Conservation (phyloP, 1,139 yeast species). For the Trichomonascaceae sp. region DNA sequence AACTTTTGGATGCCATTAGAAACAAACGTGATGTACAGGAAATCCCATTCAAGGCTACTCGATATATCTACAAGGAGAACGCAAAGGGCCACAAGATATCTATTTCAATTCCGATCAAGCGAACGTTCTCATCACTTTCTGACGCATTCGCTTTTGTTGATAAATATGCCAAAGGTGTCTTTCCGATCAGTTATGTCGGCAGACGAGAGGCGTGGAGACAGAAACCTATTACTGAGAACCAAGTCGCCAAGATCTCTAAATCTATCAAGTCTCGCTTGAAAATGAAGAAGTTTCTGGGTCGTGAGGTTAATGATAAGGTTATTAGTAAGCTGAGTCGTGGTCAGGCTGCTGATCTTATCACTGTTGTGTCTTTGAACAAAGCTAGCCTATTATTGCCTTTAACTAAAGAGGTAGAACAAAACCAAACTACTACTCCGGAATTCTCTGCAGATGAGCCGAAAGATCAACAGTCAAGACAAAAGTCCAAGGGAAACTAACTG, state of each 20-base stretch:
- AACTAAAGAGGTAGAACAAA: background rate
- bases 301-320: constrained; percentile 5
- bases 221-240: constrained; percentile 14
- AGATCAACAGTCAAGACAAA: background rate
- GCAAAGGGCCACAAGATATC: constrained; percentile 1
- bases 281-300: constrained; percentile 5
- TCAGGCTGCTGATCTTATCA: constrained; percentile 14
- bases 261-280: background rate
- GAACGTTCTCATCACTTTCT: background rate
- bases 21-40: background rate
- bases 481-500: background rate
- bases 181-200: constrained; percentile 14
- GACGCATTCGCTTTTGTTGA: constrained; percentile 23
- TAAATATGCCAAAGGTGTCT: constrained; percentile 14
- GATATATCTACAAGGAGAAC: background rate
- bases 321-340: constrained; percentile 12
- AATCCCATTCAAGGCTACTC: background rate
- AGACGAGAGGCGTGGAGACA: constrained; percentile 23
- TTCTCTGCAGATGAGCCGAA: background rate
- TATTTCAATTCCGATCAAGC: background rate
- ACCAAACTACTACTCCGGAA: background rate
- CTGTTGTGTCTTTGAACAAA: constrained; percentile 6
- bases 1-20: constrained; percentile 2
- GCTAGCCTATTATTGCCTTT: constrained; percentile 1
- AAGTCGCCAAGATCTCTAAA: constrained; percentile 12